Evolutionary conservation across 768 basidiomycete genomes (phyloP).

Genomic region (Mycena venus): DNA sequence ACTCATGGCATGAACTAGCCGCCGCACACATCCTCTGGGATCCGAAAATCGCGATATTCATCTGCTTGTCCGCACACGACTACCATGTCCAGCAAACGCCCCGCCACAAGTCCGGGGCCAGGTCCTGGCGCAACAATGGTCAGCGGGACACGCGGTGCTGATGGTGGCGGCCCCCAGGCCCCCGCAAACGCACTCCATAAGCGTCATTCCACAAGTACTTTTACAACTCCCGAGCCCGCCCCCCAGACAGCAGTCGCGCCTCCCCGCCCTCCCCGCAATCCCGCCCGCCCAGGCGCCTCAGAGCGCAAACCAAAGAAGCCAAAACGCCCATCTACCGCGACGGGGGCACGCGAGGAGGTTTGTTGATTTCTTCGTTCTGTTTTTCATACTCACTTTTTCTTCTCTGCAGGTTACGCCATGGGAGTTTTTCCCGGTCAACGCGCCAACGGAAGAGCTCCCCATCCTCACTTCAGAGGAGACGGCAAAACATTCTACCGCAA

Average conservation of each 20-base stretch:
- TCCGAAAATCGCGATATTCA: neutral
- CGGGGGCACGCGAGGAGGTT: slow-evolving; percentile 52
- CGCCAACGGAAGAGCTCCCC: slow-evolving; percentile 4
- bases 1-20: neutral
- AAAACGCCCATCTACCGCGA: slow-evolving; percentile 39
- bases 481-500: neutral
- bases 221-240: slow-evolving; percentile 25
- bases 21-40: neutral
- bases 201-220: slow-evolving; percentile 41
- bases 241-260: slow-evolving; percentile 34
- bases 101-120: slow-evolving; percentile 28
- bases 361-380: neutral
- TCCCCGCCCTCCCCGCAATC: slow-evolving; percentile 49
- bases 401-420: slow-evolving; percentile 30
- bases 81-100: slow-evolving; percentile 11
- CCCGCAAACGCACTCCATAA: slow-evolving; percentile 49
- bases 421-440: slow-evolving; percentile 45
- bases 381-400: neutral
- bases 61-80: neutral
- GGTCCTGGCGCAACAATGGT: neutral
- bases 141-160: neutral
- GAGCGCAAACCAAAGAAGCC: slow-evolving; percentile 24
- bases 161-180: neutral
- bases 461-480: slow-evolving; percentile 5
- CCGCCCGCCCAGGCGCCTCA: slow-evolving; percentile 37